A percentile compares a stretch with the other conserved stretches of the same genome.
phyloP scores from a whole-genome alignment of 2,329 filamentous ascomycete species.

The Botrytis aclada region DNA sequence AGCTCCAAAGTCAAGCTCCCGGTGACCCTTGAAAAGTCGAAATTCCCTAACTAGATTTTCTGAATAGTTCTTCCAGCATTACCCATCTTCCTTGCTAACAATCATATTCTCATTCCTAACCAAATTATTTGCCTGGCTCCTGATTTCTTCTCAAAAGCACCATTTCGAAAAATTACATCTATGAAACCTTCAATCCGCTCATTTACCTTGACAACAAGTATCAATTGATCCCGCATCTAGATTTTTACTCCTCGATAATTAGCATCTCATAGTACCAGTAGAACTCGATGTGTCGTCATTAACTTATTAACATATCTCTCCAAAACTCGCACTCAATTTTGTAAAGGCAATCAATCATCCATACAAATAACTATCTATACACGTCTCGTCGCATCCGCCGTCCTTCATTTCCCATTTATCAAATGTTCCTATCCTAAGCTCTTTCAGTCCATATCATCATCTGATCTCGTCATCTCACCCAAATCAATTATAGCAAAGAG shows the following conservation, averaged over 20 bases:
- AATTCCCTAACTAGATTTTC: not conserved
- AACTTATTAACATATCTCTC: not conserved
- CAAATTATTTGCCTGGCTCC: not conserved
- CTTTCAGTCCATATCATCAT: not conserved
- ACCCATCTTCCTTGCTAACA: not conserved
- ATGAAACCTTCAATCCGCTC: not conserved
- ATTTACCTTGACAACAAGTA: not conserved
- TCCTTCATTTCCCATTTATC: not conserved
- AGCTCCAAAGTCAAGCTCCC: not conserved
- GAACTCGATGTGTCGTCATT: not conserved
- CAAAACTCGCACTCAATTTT: not conserved
- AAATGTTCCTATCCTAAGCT: not conserved
- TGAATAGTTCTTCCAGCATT: not conserved
- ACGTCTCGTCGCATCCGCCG: not conserved
- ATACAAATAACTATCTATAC: slow-evolving; percentile 5
- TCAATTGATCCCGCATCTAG: not conserved
- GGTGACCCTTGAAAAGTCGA: not conserved
- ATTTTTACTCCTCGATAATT: not conserved
- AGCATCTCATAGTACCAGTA: not conserved
- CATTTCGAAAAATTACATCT: not conserved
- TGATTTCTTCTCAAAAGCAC: not conserved
- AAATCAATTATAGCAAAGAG: not conserved
- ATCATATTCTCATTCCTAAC: not conserved
- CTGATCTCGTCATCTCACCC: not conserved
- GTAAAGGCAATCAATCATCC: not conserved